Base-by-base conservation (phyloP, 352 stramenopile species). In the Globisporangium radiosum region DNA sequence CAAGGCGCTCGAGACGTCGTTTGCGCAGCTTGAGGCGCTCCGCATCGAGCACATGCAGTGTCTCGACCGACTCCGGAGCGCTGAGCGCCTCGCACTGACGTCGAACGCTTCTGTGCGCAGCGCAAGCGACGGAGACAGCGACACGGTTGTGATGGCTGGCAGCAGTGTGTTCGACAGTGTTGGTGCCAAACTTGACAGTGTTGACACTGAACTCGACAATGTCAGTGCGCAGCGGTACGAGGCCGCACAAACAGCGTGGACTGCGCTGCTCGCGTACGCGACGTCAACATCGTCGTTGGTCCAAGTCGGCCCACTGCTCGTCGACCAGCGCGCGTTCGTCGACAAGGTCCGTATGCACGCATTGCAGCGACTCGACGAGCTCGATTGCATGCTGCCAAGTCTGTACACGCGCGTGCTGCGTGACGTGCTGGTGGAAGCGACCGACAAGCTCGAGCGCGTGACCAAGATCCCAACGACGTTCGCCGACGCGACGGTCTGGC, bases 391-490 rank as follows among this genome's bases (percentile, higher is more conserved):
- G 4, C 56, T 88, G 5, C 81, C 81, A 1, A 60, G 59, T 9
- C 67, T 87, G 5, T 90, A 90, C 53, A 65, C 73, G 40, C 65
- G 75, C 14, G 76, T 87, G 37, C 50, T 88, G 5, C 55, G 56
- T 4, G 71, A 71, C 45, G 56, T 88, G 17, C 47, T 90, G 33
- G n/a, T 57, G 6, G 77, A 86, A 45, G 69, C 86, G 7, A 75
- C 85, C 52, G 71, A 67, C 15, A 59, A 69, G 1, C 77, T 88
- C n/a, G 76, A 88, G 6, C 67, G 68, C 11, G 68, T 88, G 10
- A 88, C 75, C 8, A 82, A 73, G 19, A 86, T 90, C 17, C 78
- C 81, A 0, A 85, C 65, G 0, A 87, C 56, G 9, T 67, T 90
- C 5, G 45, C 59, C 33, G 79, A 82, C 50, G 76, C 75, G 6